Percentiles rank a stretch among this genome's conserved stretches.
Evolutionary conservation across 1,284 basidiomycete species (phyloP).

Genomic region (Heliocybe sulcata): DNA sequence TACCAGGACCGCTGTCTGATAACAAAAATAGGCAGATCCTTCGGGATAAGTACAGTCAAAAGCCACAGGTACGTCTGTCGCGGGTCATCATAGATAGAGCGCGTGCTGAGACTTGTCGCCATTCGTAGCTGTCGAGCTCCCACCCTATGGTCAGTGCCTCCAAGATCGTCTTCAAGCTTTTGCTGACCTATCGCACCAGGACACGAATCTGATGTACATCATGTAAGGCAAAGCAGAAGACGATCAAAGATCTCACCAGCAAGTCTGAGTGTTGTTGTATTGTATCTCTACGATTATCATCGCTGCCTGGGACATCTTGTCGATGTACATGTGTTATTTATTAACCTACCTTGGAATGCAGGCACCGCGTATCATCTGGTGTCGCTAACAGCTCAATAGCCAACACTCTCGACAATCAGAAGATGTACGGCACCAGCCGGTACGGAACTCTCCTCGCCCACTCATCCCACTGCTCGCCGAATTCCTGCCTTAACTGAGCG

Average conservation of each 20-base stretch:
- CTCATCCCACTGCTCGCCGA: slow-evolving; percentile 8
- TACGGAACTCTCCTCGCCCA: slow-evolving; percentile 5
- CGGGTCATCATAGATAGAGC: not conserved
- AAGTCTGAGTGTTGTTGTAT: not conserved
- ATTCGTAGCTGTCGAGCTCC: slow-evolving; percentile 59
- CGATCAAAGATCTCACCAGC: not conserved
- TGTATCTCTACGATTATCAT: no score
- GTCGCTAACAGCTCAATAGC: no score
- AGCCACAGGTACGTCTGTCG: slow-evolving; percentile 39
- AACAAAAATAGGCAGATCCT: slow-evolving; percentile 40
- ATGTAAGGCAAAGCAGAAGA: not conserved
- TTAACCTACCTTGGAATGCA: no score
- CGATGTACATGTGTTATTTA: no score
- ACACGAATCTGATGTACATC: slow-evolving; percentile 49
- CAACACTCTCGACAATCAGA: slow-evolving; percentile 1
- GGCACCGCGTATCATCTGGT: no score
- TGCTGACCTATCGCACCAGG: slow-evolving; percentile 23
- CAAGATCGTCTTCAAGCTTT: not conserved
- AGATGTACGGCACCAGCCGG: slow-evolving; percentile 3
- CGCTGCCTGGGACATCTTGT: no score
- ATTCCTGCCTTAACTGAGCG: slow-evolving; percentile 1
- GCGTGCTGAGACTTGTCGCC: not conserved
- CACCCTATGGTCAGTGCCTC: slow-evolving; percentile 60
- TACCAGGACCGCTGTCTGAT: not conserved
- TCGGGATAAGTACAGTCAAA: slow-evolving; percentile 71